These are phyloP conservation scores for Oxytropis ochrocephala DNA, from an alignment of 306 rosid species.

Conservation along the genomic window DNA sequence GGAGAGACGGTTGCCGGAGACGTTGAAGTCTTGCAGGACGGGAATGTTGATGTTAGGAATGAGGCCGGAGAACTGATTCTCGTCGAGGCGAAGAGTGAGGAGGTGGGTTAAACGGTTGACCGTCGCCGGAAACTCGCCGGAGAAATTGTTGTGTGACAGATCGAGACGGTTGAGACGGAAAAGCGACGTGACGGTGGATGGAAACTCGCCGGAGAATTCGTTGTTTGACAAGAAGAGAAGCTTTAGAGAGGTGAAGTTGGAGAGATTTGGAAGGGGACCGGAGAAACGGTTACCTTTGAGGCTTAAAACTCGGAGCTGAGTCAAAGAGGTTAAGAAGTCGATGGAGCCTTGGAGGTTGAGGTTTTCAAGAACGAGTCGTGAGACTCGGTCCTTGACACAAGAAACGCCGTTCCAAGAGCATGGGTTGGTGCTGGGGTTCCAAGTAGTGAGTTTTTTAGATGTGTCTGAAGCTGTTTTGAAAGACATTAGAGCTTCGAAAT, in stretches of 20 bases:
- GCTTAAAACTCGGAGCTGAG: constrained; percentile 82
- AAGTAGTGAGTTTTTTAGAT: constrained; percentile 41
- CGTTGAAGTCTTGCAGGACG: constrained; percentile 61
- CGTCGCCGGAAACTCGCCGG: constrained; percentile 56
- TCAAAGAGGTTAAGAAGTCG: constrained; percentile 35
- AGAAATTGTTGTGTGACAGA: constrained; percentile 67
- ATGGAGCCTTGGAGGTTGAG: constrained; percentile 63
- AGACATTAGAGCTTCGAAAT: constrained; percentile 43
- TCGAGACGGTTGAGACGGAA: constrained; percentile 73
- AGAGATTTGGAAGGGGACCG: constrained; percentile 54
- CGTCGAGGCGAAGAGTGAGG: constrained; percentile 71
- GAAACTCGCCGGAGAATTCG: constrained; percentile 61
- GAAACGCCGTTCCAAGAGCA: constrained; percentile 72
- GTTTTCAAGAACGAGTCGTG: constrained; percentile 73
- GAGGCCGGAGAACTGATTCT: constrained; percentile 53
- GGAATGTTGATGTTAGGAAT: constrained; percentile 48
- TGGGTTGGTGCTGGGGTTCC: constrained; percentile 53
- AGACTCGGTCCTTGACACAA: constrained; percentile 50
- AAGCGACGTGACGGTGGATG: constrained; percentile 40
- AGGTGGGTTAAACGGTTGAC: constrained; percentile 59
- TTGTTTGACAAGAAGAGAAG: constrained; percentile 70
- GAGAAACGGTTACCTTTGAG: constrained; percentile 70
- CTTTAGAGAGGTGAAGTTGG: constrained; percentile 59
- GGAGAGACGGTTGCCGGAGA: constrained; percentile 57
- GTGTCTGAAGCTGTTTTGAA: constrained; percentile 65